Evolutionary conservation across 495 filamentous ascomycete species (phyloP).

Genomic region (Pyrenula massariospora): DNA sequence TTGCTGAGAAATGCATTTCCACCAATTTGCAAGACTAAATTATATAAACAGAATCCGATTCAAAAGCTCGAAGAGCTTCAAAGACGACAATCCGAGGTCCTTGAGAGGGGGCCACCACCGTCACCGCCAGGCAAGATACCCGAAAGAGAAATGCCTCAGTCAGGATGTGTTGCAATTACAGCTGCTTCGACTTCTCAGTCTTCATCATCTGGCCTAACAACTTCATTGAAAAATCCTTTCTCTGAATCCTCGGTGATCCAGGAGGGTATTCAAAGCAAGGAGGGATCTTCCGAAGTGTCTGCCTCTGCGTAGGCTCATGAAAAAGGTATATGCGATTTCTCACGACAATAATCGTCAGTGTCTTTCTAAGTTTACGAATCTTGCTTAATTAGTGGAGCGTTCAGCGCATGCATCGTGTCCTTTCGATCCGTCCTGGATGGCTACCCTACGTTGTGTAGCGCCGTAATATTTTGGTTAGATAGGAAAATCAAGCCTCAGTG

Average conservation of each 20-base stretch:
- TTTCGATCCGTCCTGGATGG: too few relatives aligned
- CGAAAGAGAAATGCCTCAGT: neutral
- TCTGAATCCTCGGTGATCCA: neutral
- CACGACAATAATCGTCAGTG: too few relatives aligned
- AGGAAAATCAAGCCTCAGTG: too few relatives aligned
- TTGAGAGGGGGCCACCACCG: constrained; percentile 26
- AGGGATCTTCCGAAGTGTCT: neutral
- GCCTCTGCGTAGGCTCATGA: neutral
- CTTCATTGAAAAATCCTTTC: neutral
- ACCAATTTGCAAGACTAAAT: constrained; percentile 6
- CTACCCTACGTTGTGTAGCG: too few relatives aligned
- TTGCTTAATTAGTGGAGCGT: too few relatives aligned
- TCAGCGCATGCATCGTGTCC: too few relatives aligned
- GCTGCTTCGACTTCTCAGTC: neutral
- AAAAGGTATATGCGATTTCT: too few relatives aligned
- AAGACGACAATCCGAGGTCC: constrained; percentile 45
- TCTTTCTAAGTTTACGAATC: too few relatives aligned
- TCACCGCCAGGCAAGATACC: constrained; percentile 3
- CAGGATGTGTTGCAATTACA: neutral
- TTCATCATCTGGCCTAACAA: neutral
- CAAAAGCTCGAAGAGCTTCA: constrained; percentile 58
- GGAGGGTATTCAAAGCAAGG: neutral
- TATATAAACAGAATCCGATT: constrained; percentile 48
- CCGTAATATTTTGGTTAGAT: too few relatives aligned
- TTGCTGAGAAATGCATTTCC: constrained; percentile 25